Evolutionary conservation across 225 moss, liverwort and hornwort species (phyloP).

Genomic region (Anthoceros angustus): DNA sequence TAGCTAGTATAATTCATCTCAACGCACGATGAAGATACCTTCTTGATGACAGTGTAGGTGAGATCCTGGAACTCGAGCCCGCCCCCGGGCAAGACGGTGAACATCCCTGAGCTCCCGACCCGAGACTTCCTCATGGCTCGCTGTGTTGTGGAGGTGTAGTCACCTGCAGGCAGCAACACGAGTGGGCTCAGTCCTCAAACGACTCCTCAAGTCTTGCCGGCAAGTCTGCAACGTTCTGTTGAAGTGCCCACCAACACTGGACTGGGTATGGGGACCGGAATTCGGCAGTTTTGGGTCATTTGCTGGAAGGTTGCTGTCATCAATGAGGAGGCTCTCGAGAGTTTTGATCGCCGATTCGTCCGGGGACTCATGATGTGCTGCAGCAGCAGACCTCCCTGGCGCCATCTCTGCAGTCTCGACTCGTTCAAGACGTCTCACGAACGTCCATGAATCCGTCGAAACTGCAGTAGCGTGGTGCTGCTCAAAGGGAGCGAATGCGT

Average conservation of each 20-base stretch:
- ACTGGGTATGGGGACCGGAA: background rate
- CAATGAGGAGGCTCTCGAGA: constrained; percentile 2
- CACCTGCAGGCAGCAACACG: background rate
- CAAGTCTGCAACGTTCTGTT: background rate
- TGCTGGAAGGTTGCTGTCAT: background rate
- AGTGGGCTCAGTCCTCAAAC: background rate
- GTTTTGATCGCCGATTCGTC: background rate
- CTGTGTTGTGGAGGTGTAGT: background rate
- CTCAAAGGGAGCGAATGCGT: background rate
- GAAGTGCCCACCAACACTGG: background rate
- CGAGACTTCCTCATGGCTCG: background rate
- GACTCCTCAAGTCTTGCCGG: background rate
- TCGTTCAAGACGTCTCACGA: background rate
- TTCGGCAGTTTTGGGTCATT: background rate
- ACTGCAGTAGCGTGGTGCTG: too few relatives aligned
- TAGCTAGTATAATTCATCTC: too few relatives aligned
- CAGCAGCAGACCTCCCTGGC: background rate
- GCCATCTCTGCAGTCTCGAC: background rate
- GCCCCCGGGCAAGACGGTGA: background rate
- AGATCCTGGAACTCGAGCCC: constrained; percentile 3
- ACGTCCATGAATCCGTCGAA: too few relatives aligned
- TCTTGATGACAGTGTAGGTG: constrained; percentile 1
- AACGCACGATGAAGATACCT: background rate
- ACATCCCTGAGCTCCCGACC: background rate
- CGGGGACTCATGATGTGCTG: background rate